These are phyloP conservation scores for Cymbopogon flexuosus DNA, from an alignment of 202 grass and related monocot genomes.

Conservation along the genomic window DNA sequence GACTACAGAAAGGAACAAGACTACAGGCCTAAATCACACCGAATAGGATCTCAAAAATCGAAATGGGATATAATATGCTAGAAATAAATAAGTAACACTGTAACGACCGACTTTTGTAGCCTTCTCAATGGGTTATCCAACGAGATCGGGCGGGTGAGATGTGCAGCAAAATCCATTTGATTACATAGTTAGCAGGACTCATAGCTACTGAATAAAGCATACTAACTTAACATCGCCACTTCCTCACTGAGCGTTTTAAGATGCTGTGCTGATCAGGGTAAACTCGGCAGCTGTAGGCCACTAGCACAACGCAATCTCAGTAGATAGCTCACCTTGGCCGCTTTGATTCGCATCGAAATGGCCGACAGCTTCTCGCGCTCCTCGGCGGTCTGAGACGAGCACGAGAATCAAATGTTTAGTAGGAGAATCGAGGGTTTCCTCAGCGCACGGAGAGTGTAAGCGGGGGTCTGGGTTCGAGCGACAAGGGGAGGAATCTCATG, in stretches of 20 bases:
- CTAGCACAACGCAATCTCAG: neutral
- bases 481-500: neutral
- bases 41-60: neutral
- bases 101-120: neutral
- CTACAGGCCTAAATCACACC: neutral
- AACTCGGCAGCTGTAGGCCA: neutral
- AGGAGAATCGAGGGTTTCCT: neutral
- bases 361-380: conserved; percentile 51
- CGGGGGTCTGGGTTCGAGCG: neutral
- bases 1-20: too few species aligned
- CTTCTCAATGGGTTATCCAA: neutral
- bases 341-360: conserved; percentile 56
- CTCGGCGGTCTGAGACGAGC: conserved; percentile 37
- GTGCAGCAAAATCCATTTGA: neutral
- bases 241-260: neutral
- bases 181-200: neutral
- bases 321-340: conserved; percentile 42
- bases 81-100: too few species aligned
- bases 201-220: neutral
- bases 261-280: neutral
- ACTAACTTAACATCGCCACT: neutral
- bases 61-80: neutral
- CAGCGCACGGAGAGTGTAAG: neutral
- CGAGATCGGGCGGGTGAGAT: neutral
- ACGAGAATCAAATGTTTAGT: neutral